A percentile compares a stretch with the other conserved stretches of the same genome.
phyloP scores from a whole-genome alignment of 352 stramenopile genomes.

The Phytophthora sp. region DNA sequence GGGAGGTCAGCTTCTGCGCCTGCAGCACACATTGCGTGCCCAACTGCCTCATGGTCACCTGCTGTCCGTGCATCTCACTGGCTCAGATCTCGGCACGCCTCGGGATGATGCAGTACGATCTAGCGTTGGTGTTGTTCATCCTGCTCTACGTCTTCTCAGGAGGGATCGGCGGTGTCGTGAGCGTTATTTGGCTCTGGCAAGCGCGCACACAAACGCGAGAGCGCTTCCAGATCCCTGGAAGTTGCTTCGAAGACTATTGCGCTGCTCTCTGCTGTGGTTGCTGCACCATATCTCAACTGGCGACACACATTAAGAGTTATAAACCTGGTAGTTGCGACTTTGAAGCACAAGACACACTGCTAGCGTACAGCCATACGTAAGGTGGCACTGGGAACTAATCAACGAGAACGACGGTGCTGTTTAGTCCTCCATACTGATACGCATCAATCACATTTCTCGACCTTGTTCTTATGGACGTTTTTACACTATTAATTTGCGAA shows the following conservation, averaged over 20 bases:
- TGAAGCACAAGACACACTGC: constrained; percentile 32
- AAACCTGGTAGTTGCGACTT: constrained; percentile 47
- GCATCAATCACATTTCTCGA: too few relatives aligned
- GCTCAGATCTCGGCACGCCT: constrained; percentile 7
- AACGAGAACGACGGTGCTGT: too few relatives aligned
- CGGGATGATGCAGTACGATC: constrained; percentile 9
- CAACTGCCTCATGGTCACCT: constrained; percentile 46
- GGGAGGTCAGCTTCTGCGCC: constrained; percentile 18
- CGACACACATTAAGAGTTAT: constrained; percentile 59
- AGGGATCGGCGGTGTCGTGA: too few relatives aligned
- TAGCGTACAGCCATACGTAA: constrained; percentile 15
- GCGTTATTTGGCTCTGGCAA: constrained; percentile 27
- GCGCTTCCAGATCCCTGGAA: constrained; percentile 24
- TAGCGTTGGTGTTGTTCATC: too few relatives aligned
- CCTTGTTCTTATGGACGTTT: too few relatives aligned
- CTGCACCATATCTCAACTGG: constrained; percentile 49
- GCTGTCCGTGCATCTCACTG: constrained; percentile 42
- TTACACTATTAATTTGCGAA: too few relatives aligned
- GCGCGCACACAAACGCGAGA: constrained; percentile 5
- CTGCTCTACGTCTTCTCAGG: constrained; percentile 14
- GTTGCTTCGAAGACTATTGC: constrained; percentile 22
- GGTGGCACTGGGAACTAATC: neutral
- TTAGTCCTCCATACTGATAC: too few relatives aligned
- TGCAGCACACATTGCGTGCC: constrained; percentile 42
- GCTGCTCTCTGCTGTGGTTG: constrained; percentile 31